Conservation (phyloP, 176 grass and related monocot genomes). For the Ensete glaucum region DNA sequence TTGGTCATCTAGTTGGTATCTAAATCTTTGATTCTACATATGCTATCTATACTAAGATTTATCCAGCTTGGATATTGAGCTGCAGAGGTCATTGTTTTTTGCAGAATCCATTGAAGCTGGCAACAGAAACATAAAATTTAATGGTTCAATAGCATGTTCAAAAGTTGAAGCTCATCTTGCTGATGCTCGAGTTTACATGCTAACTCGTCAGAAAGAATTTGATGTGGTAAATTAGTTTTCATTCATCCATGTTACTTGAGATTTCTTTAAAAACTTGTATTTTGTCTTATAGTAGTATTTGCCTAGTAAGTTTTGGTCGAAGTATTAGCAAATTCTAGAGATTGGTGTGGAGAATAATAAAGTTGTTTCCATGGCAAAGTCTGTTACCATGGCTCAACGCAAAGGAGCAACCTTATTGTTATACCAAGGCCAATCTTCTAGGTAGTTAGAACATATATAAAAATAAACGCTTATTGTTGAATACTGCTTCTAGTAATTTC, state of each 20-base stretch:
- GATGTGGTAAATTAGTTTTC: constrained; percentile 45
- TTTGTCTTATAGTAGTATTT: not conserved
- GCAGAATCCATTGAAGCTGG: constrained; percentile 83
- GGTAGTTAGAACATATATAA: no score
- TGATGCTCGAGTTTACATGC: constrained; percentile 94
- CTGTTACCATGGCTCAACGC: no score
- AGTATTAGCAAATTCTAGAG: no score
- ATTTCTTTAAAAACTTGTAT: not conserved
- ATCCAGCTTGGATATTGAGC: not conserved
- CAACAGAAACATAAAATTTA: constrained; percentile 82
- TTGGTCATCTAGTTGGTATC: no score
- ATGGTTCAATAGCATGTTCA: constrained; percentile 48
- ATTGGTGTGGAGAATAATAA: no score
- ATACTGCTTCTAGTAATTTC: no score
- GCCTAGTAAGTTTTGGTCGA: not conserved
- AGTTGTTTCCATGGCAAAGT: no score
- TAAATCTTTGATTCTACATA: not conserved
- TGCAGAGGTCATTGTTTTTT: constrained; percentile 12
- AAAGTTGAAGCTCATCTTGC: constrained; percentile 88
- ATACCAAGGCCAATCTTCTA: no score
- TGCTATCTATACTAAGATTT: not conserved
- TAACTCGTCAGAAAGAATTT: constrained; percentile 97
- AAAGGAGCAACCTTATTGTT: no score
- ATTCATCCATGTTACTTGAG: not conserved
- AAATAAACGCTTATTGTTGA: no score